Base-by-base conservation (phyloP, 2,329 filamentous ascomycete genomes). In the Phoma sp. region DNA sequence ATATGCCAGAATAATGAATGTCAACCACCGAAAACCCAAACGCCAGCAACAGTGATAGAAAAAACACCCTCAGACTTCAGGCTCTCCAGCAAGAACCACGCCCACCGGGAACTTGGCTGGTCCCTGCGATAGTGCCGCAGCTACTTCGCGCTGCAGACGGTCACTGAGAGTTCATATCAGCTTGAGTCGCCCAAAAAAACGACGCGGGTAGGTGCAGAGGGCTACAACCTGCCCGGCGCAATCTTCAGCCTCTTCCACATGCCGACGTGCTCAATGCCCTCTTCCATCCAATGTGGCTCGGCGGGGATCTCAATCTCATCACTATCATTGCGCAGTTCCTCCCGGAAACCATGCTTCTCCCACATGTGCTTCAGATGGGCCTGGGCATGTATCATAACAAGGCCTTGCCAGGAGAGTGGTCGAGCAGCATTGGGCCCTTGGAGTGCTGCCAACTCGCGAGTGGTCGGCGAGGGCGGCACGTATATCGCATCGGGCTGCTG, bases 371-470 rank as follows among this genome's bases (percentile, higher is more conserved):
- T 80, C 11, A 89, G 85, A 29, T 79, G 73, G 50, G 83, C 81
- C 77, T 96, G 92, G 3, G 91, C 89, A 78, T 97, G 93, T 23
- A 89, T 83, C 68, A 91, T 86, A 7, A 93, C 80, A 38, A 96
- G 79, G 0, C 93, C 92, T 18, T 83, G 82, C 89, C 90, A 96
- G 25, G 79, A 79, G 24, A 82, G 64, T 10, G 68, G 67, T 10
- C 68, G 64, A n/a, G 75, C 69, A 4, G 52, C 59, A 22, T 68
- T 64, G 55, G 75, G 62, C 77, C 80, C 63, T 79, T 77, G 29
- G 76, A 80, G 55, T 74, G 65, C 71, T 10, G 77, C 72, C 43
- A 80, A 74, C 52, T 81, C 79, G 11, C 72, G 55, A 5, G 65
- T 69, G 2, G 74, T 74, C 4, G 77, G 71, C 2, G 69, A 71